These are phyloP conservation scores for Boletus subparvulus DNA, from an alignment of 768 basidiomycete species.

Conservation along the genomic window DNA sequence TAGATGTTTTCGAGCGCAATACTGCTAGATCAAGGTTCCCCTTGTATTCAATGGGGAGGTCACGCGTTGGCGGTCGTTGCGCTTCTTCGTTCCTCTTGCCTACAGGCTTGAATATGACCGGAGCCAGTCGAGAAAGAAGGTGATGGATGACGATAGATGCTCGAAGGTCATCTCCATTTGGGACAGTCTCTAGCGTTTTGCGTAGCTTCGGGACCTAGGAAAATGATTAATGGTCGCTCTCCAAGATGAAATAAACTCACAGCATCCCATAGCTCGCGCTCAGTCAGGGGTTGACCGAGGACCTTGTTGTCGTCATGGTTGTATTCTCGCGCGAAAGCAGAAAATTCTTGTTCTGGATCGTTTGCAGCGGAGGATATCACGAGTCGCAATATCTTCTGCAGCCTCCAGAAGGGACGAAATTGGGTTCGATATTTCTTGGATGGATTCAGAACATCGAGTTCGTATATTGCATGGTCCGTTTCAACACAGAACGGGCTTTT, in stretches of 20 bases:
- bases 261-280: slow-evolving; percentile 29
- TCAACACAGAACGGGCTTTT: slow-evolving; percentile 64
- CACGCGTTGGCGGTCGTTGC: background rate
- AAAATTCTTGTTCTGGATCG: slow-evolving; percentile 31
- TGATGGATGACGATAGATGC: slow-evolving; percentile 19
- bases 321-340: slow-evolving; percentile 38
- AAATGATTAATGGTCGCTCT: background rate
- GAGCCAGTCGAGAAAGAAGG: slow-evolving; percentile 15
- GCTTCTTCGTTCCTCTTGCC: slow-evolving; percentile 1
- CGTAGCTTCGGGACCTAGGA: slow-evolving; percentile 23
- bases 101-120: slow-evolving; percentile 13
- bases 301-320: slow-evolving; percentile 8
- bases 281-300: slow-evolving; percentile 15
- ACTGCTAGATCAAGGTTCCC: slow-evolving; percentile 58
- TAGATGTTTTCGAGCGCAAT: slow-evolving; percentile 54
- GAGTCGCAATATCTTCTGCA: slow-evolving; percentile 51
- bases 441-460: slow-evolving; percentile 42
- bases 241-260: slow-evolving; percentile 11
- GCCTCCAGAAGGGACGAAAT: slow-evolving; percentile 50
- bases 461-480: slow-evolving; percentile 64
- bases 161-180: slow-evolving; percentile 19
- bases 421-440: slow-evolving; percentile 41
- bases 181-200: slow-evolving; percentile 23
- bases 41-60: slow-evolving; percentile 7
- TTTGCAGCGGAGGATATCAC: slow-evolving; percentile 34